Conservation (phyloP, 768 basidiomycete species). For the Termitomyces bulborhizus region DNA sequence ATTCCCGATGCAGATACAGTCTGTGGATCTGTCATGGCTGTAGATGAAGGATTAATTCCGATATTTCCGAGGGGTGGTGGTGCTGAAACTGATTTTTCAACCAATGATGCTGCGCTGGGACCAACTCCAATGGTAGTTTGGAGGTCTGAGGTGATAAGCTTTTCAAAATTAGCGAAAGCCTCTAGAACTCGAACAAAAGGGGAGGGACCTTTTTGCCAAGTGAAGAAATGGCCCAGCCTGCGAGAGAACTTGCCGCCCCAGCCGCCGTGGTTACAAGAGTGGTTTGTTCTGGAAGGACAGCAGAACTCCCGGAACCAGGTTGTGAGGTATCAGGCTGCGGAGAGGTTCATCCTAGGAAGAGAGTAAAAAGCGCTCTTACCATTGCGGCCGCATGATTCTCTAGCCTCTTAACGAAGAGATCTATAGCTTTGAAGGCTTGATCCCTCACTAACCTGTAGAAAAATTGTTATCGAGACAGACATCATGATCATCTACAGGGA, state of each 20-base stretch:
- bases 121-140: conserved; percentile 56
- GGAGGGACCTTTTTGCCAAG: conserved; percentile 68
- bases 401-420: conserved; percentile 78
- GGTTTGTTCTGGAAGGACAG: conserved; percentile 28
- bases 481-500: background rate
- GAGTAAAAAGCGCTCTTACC: conserved; percentile 36
- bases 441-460: conserved; percentile 76
- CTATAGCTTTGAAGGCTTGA: conserved; percentile 92
- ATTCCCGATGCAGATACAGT: conserved; percentile 5
- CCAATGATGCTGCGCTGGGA: conserved; percentile 8
- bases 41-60: conserved; percentile 9
- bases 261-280: conserved; percentile 80
- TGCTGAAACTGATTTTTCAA: conserved; percentile 38
- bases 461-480: background rate
- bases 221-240: conserved; percentile 95
- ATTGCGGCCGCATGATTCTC: conserved; percentile 75
- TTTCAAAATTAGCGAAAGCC: conserved; percentile 5
- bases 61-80: conserved; percentile 23
- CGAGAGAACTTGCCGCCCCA: conserved; percentile 86
- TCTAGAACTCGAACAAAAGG: background rate
- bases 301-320: conserved; percentile 23
- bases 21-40: background rate
- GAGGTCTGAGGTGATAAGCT: conserved; percentile 71
- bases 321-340: conserved; percentile 33
- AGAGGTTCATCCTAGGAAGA: background rate